Percentiles rank a stretch among this genome's conserved stretches.
Conservation (phyloP, 2,329 filamentous ascomycete species). For the Epichloe sp. region DNA sequence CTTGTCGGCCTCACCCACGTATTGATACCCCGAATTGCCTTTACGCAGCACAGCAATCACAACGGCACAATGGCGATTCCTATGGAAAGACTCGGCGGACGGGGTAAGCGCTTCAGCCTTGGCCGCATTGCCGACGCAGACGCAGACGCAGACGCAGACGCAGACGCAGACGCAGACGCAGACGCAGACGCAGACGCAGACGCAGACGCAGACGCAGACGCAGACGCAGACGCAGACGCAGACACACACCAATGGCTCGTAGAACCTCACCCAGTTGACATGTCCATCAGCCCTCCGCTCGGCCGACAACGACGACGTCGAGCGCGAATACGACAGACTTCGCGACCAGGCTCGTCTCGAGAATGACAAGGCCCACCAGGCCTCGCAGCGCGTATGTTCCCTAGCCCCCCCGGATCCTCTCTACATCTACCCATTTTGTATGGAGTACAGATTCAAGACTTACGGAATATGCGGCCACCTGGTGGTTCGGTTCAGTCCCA, state of each 20-base stretch:
- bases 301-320: constrained; percentile 49
- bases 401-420: too few relatives aligned
- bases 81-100: constrained; percentile 26
- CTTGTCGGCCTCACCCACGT: background rate
- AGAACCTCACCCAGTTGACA: background rate
- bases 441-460: background rate
- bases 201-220: background rate
- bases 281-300: constrained; percentile 56
- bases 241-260: background rate
- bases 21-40: background rate
- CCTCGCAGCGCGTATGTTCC: constrained; percentile 55
- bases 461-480: background rate
- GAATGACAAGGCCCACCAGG: constrained; percentile 62
- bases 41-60: background rate
- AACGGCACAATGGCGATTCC: constrained; percentile 21
- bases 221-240: too few relatives aligned
- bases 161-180: too few relatives aligned
- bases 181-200: too few relatives aligned
- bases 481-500: constrained; percentile 37
- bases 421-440: background rate
- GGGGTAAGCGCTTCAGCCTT: constrained; percentile 21
- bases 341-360: constrained; percentile 73
- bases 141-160: background rate
- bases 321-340: constrained; percentile 85
- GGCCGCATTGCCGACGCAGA: background rate